Evolutionary conservation across 2,329 filamentous ascomycete species (phyloP), one percentile per base, ranked within the genome.

Genomic region (Talaromyces sp.): DNA sequence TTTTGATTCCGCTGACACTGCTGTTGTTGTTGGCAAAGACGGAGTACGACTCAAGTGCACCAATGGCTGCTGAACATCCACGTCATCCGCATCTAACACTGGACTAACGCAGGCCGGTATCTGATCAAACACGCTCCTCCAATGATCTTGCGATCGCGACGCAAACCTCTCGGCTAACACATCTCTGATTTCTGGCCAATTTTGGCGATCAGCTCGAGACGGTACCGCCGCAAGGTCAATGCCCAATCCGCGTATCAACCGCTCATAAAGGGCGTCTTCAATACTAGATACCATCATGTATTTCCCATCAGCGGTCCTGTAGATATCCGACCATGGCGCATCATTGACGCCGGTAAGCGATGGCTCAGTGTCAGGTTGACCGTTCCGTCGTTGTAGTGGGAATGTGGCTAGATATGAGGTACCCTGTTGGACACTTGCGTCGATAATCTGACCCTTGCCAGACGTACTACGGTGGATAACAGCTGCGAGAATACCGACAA

Each of bases 401-500:
- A 59, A 55, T 43, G 45, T 45, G 35, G 57, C 52, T 43, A 59
- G 9, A 36, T 59, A 59, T 8, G 45, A 28, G 11, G 57, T 54
- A 11, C 57, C 53, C 33, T 59, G 57, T 28, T 59, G 57, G 6
- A 59, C 57, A 25, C 57, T 59, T 19, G 57, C 57, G 40, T 59
- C 57, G n/a, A 59, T 45, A 37, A 59, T 46, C 33, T 59, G 57
- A 6, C 57, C 57, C 17, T 56, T 59, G 9, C 53, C 57, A 35
- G 57, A 52, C n/a, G 15, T 28, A 7, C 36, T 37, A 10, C 57
- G 57, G 15, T 59, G 45, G 17, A 59, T 31, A 5, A 56, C 39
- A 1, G 57, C 57, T 37, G 52, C 43, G 11, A 59, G 45, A 22
- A 59, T 59, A 1, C 57, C 57, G 6, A 59, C 39, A 15, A 59